Base-by-base conservation (phyloP, 805 yeast genomes). In the Ascoidea rubescens region DNA sequence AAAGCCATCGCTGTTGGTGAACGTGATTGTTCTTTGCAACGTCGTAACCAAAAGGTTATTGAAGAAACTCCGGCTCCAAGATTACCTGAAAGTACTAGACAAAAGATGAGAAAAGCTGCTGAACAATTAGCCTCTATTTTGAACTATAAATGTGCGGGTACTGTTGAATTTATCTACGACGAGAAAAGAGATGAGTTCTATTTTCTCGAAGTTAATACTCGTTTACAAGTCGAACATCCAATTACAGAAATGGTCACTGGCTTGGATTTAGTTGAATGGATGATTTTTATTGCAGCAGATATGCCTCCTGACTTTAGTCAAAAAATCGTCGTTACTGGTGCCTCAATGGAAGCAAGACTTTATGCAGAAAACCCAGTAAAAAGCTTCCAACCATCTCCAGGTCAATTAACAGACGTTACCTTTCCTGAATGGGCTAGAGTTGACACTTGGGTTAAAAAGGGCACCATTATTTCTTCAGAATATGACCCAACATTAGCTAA, bases 51-150 rank as follows among this genome's bases (percentile, higher is more conserved):
- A 68, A 91, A 91, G 71, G 73, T 91, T 58, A 87, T 91, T 56
- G 99, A 91, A 70, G 99, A 93, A 67, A 91, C 98, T 1, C 99
- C 99, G 4, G 97, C 98, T 52, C 98, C 98, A 48, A 83, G 86
- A 62, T 76, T 91, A 58, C 95, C 96, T 5, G 89, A 80, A 53
- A 65, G 75, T 5, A 89, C 96, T 2, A 77, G 96, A 61, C 67
- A 67, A 47, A 75, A 72, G 51, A 81, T 91, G 84, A 80, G 90
- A 68, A 71, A 72, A 51, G 91, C 96, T 47, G 87, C 96, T 47
- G 96, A 87, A 66, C 82, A 80, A 51, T 72, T 91, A 56, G 96
- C 84, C 48, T 70, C 89, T 1, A 71, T 84, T 31, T 80, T 93
- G 83, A 82, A 87, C 60, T 91, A 93, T 71, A 89, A 87, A 69